Conservation (phyloP, 1,139 yeast genomes). For the Zygosaccharomyces pseudobailii region DNA sequence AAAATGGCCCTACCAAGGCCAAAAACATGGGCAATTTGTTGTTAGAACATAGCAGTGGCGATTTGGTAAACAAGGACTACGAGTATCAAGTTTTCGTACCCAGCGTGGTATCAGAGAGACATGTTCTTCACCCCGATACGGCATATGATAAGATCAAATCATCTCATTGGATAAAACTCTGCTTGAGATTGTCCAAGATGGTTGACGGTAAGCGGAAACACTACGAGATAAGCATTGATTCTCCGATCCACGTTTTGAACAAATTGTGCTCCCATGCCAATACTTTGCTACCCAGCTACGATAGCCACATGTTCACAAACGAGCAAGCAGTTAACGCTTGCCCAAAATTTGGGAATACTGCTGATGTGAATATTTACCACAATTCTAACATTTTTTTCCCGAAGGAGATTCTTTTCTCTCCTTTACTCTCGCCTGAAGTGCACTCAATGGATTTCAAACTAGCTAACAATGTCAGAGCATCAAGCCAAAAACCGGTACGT, state of each 20-base stretch:
- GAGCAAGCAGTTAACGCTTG: conserved; percentile 7
- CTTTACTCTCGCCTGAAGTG: conserved; percentile 54
- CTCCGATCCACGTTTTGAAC: conserved; percentile 68
- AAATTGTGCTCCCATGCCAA: conserved; percentile 71
- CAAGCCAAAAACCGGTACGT: conserved; percentile 12
- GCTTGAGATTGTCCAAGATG: conserved; percentile 65
- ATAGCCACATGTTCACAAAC: conserved; percentile 23
- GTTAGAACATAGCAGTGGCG: conserved; percentile 34
- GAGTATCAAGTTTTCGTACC: conserved; percentile 86
- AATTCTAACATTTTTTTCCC: conserved; percentile 40
- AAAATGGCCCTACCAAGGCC: conserved; percentile 34
- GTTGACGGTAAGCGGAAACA: conserved; percentile 68
- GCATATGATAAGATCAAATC: conserved; percentile 71
- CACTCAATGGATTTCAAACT: conserved; percentile 40
- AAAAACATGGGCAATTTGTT: conserved; percentile 41
- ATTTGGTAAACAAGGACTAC: conserved; percentile 53
- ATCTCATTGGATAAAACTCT: conserved; percentile 91
- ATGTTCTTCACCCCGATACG: conserved; percentile 50
- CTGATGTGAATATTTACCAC: conserved; percentile 25
- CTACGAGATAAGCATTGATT: conserved; percentile 85
- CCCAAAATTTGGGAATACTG: conserved; percentile 14
- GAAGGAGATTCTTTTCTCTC: conserved; percentile 37
- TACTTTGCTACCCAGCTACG: conserved; percentile 46
- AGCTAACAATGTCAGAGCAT: conserved; percentile 11
- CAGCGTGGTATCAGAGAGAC: conserved; percentile 85